A percentile compares a stretch with the other conserved stretches of the same genome.
Evolutionary conservation across 2,329 filamentous ascomycete genomes (phyloP).

Genomic region (Capronia coronata): DNA sequence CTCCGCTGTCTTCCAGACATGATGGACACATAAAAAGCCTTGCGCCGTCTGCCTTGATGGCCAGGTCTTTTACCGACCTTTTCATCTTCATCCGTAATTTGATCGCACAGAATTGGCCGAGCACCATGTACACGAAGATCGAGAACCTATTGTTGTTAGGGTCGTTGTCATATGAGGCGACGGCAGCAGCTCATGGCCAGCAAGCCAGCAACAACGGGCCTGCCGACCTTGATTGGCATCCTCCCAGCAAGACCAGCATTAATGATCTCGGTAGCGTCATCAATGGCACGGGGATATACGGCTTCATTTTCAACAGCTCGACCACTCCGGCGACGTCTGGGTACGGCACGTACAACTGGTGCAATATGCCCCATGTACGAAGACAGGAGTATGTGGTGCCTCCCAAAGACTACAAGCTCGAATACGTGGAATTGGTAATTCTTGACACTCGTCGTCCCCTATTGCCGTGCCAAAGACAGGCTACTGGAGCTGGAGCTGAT

Average conservation of each 20-base stretch:
- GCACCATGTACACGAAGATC: slow-evolving; percentile 11
- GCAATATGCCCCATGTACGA: slow-evolving; percentile 83
- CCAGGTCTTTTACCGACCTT: neutral
- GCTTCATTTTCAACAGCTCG: slow-evolving; percentile 67
- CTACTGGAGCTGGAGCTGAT: neutral
- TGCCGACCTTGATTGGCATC: slow-evolving; percentile 51
- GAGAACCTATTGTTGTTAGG: slow-evolving; percentile 6
- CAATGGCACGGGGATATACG: slow-evolving; percentile 57
- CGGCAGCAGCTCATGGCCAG: slow-evolving; percentile 8
- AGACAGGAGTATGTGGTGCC: slow-evolving; percentile 55
- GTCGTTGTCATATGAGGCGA: slow-evolving; percentile 1
- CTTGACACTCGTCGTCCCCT: neutral
- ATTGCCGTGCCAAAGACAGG: neutral
- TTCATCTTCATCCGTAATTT: slow-evolving; percentile 11
- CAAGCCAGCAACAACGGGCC: neutral
- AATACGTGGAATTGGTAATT: slow-evolving; percentile 68
- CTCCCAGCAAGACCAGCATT: slow-evolving; percentile 50
- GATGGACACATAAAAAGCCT: neutral
- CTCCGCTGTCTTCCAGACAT: neutral
- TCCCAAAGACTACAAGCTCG: slow-evolving; percentile 53
- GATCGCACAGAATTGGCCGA: slow-evolving; percentile 6
- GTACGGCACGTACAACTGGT: slow-evolving; percentile 69
- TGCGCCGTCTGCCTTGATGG: neutral
- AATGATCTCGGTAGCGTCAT: slow-evolving; percentile 58
- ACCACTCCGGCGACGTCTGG: slow-evolving; percentile 45